Evolutionary conservation across 495 filamentous ascomycete genomes (phyloP), one percentile per base, ranked within the genome.

Genomic region (Penicillium turbatum): DNA sequence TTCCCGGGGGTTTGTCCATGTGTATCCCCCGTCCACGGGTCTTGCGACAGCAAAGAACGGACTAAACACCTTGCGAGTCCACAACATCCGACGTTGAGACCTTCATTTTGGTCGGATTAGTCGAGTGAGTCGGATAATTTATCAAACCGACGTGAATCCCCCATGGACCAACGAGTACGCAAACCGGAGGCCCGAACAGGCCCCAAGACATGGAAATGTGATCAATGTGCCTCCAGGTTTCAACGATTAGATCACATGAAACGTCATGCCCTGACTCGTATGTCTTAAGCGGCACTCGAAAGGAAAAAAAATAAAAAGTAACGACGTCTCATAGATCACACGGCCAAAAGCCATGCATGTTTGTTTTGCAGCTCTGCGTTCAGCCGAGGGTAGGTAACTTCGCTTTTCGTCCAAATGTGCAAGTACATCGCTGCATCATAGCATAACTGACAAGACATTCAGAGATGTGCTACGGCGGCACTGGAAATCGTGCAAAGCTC

Each of bases 381-480:
- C 48, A 67, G 64, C 42, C 65, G 65, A 59, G 62, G 67, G 70
- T 72, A 56, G 21, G 70, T 65, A 19, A 26, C 8, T 1, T 57
- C 21, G 51, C n/a, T n/a, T n/a, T n/a, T n/a, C n/a, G 7, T 26
- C 11, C 13, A 35, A 12, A 30, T 17, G 13, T 7, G 32, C 30
- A 8, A 11, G 45, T 24, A 50, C 34, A 15, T 11, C 21, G 34
- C 16, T 4, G 19, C 1, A 12, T 48, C 21, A 26, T 48, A 13
- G 13, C 12, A 24, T 35, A 5, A 30, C 47, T 54, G 38, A 55
- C 37, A 3, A 10, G 6, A 3, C 30, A 16, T 36, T 27, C 21
- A 71, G 68, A 9, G 70, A 71, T 34, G 66, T 64, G 0, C 48
- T 73, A 16, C 63, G 70, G 5, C 55, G 68, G 17, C 70, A 71